These are phyloP conservation scores for Alnus glutinosa DNA, from an alignment of 306 rosid genomes.

Conservation along the genomic window DNA sequence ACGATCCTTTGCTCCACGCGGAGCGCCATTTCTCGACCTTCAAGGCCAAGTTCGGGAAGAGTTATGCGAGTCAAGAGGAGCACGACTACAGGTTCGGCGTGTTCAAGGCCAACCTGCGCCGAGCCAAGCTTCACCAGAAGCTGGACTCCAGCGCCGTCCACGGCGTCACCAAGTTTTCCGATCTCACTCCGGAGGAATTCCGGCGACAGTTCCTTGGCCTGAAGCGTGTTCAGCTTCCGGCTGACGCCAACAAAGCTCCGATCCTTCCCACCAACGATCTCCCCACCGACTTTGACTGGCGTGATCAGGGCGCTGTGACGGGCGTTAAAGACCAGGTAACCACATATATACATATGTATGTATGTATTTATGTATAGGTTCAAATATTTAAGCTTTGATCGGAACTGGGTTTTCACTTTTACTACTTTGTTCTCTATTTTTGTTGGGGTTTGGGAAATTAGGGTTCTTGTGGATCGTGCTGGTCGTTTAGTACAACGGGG, in stretches of 20 bases:
- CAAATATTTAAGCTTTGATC: not conserved
- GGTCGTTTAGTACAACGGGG: slow-evolving; percentile 90
- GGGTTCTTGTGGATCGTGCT: slow-evolving; percentile 96
- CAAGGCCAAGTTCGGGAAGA: slow-evolving; percentile 63
- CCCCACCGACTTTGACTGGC: slow-evolving; percentile 88
- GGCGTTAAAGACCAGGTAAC: slow-evolving; percentile 77
- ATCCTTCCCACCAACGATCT: slow-evolving; percentile 77
- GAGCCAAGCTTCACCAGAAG: slow-evolving; percentile 66
- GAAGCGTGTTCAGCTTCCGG: slow-evolving; percentile 66
- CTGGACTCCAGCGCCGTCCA: slow-evolving; percentile 88
- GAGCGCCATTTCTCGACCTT: slow-evolving; percentile 72
- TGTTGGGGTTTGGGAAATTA: slow-evolving; percentile 27
- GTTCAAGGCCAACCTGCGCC: slow-evolving; percentile 68
- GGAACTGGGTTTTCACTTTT: not conserved
- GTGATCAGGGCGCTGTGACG: slow-evolving; percentile 84
- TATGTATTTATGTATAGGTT: not conserved
- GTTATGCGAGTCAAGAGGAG: slow-evolving; percentile 62
- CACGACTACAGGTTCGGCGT: slow-evolving; percentile 76
- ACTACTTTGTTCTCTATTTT: not conserved
- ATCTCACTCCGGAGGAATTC: slow-evolving; percentile 77
- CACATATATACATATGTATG: no score
- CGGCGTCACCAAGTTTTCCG: slow-evolving; percentile 86
- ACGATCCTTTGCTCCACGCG: slow-evolving; percentile 55
- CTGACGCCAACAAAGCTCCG: slow-evolving; percentile 72
- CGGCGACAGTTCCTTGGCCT: slow-evolving; percentile 70